phyloP scores from a whole-genome alignment of 352 stramenopile species.

The Pythium dissimile region DNA sequence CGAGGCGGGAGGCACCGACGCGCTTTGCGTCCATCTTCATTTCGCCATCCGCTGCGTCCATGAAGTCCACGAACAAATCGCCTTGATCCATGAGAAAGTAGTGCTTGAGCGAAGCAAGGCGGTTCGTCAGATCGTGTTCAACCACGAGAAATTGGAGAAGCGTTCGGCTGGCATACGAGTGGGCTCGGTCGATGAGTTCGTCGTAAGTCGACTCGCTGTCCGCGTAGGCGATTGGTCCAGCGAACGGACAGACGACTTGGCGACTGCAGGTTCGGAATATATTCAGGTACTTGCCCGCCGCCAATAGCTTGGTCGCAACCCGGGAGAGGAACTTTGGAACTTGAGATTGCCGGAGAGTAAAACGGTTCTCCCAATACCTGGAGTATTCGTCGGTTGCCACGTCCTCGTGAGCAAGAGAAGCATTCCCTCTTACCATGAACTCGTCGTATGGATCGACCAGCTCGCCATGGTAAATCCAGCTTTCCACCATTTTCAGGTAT shows the following conservation, averaged over 20 bases:
- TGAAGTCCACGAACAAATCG: slow-evolving; percentile 98
- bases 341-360: slow-evolving; percentile 73
- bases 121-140: slow-evolving; percentile 76
- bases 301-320: slow-evolving; percentile 83
- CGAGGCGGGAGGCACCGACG: slow-evolving; percentile 84
- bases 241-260: slow-evolving; percentile 78
- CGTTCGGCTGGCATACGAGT: slow-evolving; percentile 72
- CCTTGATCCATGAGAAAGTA: slow-evolving; percentile 99
- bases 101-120: slow-evolving; percentile 90
- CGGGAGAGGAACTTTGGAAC: slow-evolving; percentile 80
- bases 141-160: slow-evolving; percentile 80
- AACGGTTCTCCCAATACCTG: slow-evolving; percentile 88
- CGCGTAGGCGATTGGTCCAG: slow-evolving; percentile 57
- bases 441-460: slow-evolving; percentile 90
- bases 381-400: slow-evolving; percentile 88
- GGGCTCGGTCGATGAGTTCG: slow-evolving; percentile 80
- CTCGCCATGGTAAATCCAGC: slow-evolving; percentile 89
- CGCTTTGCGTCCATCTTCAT: slow-evolving; percentile 88
- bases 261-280: slow-evolving; percentile 83
- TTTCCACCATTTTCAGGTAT: slow-evolving; percentile 89
- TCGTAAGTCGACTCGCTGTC: slow-evolving; percentile 73
- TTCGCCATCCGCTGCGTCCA: slow-evolving; percentile 95
- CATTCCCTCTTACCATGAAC: slow-evolving; percentile 88
- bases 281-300: slow-evolving; percentile 91
- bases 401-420: slow-evolving; percentile 74